These are phyloP conservation scores for Colletotrichum chlorophyti DNA, from an alignment of 2,329 filamentous ascomycete species.

Conservation along the genomic window DNA sequence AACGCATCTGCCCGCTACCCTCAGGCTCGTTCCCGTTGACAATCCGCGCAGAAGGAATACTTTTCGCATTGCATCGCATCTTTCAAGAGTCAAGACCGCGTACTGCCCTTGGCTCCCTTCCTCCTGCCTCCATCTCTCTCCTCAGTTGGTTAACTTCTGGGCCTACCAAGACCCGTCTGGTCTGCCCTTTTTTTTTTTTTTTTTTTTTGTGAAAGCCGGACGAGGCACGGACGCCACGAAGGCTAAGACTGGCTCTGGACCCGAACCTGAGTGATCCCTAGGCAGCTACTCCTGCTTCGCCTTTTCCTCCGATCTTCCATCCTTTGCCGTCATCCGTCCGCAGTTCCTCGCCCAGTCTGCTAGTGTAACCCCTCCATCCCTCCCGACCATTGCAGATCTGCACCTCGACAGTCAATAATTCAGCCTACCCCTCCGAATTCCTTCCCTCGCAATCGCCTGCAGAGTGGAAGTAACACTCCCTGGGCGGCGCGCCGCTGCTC, in stretches of 20 bases:
- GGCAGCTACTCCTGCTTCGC: background rate
- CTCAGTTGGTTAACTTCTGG: no score
- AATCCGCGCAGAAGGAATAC: no score
- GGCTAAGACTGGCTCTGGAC: background rate
- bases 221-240: background rate
- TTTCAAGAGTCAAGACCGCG: no score
- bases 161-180: constrained; percentile 19
- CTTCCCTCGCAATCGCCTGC: background rate
- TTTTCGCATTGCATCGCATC: no score
- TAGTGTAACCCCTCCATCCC: background rate
- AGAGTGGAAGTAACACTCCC: no score
- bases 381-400: background rate
- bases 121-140: no score
- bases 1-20: constrained; percentile 22
- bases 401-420: background rate
- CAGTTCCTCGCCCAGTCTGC: background rate
- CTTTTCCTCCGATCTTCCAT: background rate
- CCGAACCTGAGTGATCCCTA: no score
- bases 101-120: no score
- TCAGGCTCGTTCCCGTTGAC: no score
- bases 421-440: background rate
- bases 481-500: no score
- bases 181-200: background rate
- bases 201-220: background rate
- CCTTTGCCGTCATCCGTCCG: background rate